phyloP scores from a whole-genome alignment of 257 asterid genomes.

The Penstemon newberryi region DNA sequence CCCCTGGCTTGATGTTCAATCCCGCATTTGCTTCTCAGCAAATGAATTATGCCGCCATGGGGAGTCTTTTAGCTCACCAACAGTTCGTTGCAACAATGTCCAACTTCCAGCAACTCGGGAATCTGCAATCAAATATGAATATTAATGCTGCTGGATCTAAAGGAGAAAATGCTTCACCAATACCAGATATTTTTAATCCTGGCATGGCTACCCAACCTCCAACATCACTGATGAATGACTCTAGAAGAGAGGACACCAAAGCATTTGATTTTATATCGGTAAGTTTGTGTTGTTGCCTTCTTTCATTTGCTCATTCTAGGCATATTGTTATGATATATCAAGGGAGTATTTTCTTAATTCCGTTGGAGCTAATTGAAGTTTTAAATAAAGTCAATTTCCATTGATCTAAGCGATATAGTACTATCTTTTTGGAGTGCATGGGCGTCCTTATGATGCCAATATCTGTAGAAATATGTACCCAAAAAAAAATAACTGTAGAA shows the following conservation, averaged over 20 bases:
- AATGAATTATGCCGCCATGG: conserved; percentile 61
- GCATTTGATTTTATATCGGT: conserved; percentile 98
- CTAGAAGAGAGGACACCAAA: conserved; percentile 75
- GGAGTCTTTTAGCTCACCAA: conserved; percentile 74
- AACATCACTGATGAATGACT: conserved; percentile 68
- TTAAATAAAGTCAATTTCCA: conserved; percentile 13
- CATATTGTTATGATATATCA: background rate
- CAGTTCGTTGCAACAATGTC: conserved; percentile 86
- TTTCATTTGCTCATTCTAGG: conserved; percentile 13
- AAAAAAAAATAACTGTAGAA: background rate
- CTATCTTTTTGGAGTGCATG: conserved; percentile 3
- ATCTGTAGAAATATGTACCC: background rate
- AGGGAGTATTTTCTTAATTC: conserved; percentile 4
- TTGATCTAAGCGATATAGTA: background rate
- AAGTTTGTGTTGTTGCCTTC: conserved; percentile 37
- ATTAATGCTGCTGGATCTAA: conserved; percentile 47
- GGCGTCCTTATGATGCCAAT: background rate
- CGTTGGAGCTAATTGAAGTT: conserved; percentile 9
- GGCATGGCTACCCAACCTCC: conserved; percentile 65
- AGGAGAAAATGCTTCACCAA: conserved; percentile 55
- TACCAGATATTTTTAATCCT: conserved; percentile 88
- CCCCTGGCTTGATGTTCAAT: conserved; percentile 67
- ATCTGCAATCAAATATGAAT: conserved; percentile 46
- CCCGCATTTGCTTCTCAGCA: conserved; percentile 67
- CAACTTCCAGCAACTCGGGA: conserved; percentile 81